Conservation (phyloP, 805 yeast genomes). For the Saturnispora saitoi region DNA sequence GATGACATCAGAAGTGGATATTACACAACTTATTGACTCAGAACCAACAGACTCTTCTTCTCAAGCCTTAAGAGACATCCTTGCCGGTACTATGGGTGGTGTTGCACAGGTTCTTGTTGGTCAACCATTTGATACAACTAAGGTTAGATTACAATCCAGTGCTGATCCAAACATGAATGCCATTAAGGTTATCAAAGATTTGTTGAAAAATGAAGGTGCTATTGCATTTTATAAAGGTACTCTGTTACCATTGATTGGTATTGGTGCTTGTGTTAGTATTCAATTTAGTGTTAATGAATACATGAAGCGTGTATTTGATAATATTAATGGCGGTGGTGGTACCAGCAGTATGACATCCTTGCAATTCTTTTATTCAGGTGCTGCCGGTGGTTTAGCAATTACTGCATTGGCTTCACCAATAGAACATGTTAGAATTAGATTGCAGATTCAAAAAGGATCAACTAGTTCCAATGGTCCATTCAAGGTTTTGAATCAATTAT, state of each 20-base stretch:
- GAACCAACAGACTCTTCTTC: constrained; percentile 19
- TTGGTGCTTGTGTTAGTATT: constrained; percentile 96
- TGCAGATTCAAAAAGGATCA: constrained; percentile 68
- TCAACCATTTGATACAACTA: constrained; percentile 93
- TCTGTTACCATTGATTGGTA: constrained; percentile 84
- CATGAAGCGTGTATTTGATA: constrained; percentile 72
- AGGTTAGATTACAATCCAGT: constrained; percentile 84
- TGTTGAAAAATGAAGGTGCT: constrained; percentile 74
- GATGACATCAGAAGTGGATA: constrained; percentile 25
- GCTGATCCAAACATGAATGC: constrained; percentile 61
- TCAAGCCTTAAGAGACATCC: constrained; percentile 63
- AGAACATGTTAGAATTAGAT: constrained; percentile 87
- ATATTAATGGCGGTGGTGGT: constrained; percentile 34
- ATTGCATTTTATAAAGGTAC: constrained; percentile 90
- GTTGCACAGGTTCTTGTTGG: constrained; percentile 93
- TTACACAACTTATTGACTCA: constrained; percentile 16
- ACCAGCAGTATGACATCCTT: constrained; percentile 39
- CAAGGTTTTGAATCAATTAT: constrained; percentile 56
- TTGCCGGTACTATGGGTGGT: constrained; percentile 94
- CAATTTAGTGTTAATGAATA: constrained; percentile 93
- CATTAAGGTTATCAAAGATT: constrained; percentile 62
- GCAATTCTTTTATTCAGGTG: constrained; percentile 78
- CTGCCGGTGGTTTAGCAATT: constrained; percentile 88
- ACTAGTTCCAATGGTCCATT: constrained; percentile 58
- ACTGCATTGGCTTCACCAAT: constrained; percentile 87